These are phyloP conservation scores for Bipolaris sorokiniana DNA, from an alignment of 2,329 filamentous ascomycete genomes.

Conservation along the genomic window DNA sequence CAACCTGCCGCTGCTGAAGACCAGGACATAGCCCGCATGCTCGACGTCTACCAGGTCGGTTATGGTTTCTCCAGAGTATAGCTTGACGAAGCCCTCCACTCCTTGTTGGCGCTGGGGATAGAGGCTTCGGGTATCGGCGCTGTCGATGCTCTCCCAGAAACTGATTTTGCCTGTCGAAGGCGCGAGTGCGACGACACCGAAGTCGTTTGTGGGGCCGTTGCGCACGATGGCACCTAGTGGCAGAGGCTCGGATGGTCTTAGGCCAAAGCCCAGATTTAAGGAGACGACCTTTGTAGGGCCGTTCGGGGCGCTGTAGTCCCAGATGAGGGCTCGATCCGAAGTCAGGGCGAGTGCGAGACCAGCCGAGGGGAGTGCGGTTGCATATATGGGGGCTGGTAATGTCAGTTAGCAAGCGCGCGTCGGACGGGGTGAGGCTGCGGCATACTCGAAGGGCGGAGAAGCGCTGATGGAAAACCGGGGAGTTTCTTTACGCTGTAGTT, in stretches of 20 bases:
- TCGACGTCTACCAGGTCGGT: conserved; percentile 82
- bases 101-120: conserved; percentile 82
- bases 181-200: conserved; percentile 85
- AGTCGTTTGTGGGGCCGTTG: conserved; percentile 76
- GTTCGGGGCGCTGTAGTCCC: conserved; percentile 75
- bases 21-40: conserved; percentile 82
- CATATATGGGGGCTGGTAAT: conserved; percentile 44
- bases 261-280: conserved; percentile 77
- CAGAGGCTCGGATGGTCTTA: conserved; percentile 71
- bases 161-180: conserved; percentile 83
- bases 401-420: conserved; percentile 24
- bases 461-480: conserved; percentile 77
- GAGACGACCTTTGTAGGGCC: conserved; percentile 75
- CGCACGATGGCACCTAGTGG: conserved; percentile 85
- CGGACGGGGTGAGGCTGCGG: conserved; percentile 20
- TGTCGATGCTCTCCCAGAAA: conserved; percentile 96
- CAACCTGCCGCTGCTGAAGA: conserved; percentile 83
- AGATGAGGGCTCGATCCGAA: conserved; percentile 81
- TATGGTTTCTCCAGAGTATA: conserved; percentile 79
- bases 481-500: conserved; percentile 87
- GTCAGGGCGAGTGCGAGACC: conserved; percentile 79
- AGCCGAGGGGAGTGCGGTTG: conserved; percentile 64
- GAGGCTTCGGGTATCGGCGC: conserved; percentile 80
- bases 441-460: conserved; percentile 72
- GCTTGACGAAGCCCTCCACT: conserved; percentile 75